A percentile compares a stretch with the other conserved stretches of the same genome.
Conservation (phyloP, 1,139 yeast species). For the Diutina siamensis region DNA sequence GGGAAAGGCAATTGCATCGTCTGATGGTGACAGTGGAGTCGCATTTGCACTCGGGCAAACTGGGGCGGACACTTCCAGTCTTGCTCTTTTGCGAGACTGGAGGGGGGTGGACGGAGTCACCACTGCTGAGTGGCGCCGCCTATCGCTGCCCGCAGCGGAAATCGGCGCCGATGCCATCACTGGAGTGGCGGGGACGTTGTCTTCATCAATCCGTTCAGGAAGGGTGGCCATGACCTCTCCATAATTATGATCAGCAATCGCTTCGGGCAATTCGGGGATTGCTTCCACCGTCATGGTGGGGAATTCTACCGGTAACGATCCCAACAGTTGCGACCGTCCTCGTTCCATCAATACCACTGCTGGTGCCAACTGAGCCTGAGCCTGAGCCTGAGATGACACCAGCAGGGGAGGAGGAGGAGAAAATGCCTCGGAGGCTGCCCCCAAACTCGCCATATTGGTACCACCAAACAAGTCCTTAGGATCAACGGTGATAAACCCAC, state of each 20-base stretch:
- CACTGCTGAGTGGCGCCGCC: background rate
- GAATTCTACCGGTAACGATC: constrained; percentile 1
- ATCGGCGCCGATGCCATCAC: too few species aligned
- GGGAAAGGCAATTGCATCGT: constrained; percentile 20
- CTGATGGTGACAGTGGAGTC: background rate
- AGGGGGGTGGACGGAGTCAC: background rate
- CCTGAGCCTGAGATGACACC: too few species aligned
- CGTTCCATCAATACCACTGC: constrained; percentile 1
- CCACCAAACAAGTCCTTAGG: constrained; percentile 5
- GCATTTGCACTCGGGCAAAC: background rate
- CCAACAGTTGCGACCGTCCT: constrained; percentile 5
- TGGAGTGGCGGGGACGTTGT: too few species aligned
- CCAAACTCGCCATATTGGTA: constrained; percentile 3
- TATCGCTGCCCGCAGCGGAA: background rate
- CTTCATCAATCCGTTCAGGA: background rate
- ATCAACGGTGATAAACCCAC: background rate
- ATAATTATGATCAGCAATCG: background rate
- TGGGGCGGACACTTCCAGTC: background rate
- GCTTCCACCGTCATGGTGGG: background rate
- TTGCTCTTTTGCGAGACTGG: constrained; percentile 1
- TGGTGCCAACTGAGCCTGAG: background rate
- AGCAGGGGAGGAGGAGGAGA: too few species aligned
- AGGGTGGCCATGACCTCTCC: background rate
- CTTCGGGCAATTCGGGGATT: background rate
- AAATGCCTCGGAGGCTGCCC: too few species aligned